A percentile compares a stretch with the other conserved stretches of the same genome.
Conservation (phyloP, 345 rosid genomes). For the Salix dunnii region DNA sequence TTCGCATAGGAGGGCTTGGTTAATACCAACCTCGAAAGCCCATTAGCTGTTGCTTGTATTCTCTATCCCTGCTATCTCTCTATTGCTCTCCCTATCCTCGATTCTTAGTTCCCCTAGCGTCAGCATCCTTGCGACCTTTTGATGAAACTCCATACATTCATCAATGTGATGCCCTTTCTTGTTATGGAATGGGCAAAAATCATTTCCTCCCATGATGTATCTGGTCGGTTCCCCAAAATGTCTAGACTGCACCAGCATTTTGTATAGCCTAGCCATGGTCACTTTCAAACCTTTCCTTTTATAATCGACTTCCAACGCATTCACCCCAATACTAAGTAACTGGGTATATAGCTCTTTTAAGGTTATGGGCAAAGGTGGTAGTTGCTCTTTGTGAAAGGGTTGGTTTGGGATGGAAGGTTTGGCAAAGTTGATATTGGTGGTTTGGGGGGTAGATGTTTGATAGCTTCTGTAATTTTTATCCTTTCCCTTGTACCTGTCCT, state of each 20-base stretch:
- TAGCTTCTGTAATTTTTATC: too few relatives aligned
- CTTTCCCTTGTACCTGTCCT: background rate
- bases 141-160: too few relatives aligned
- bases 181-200: background rate
- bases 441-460: background rate
- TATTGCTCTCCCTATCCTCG: rapidly evolving
- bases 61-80: too few relatives aligned
- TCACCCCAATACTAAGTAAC: background rate
- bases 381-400: background rate
- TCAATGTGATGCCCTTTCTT: background rate
- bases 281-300: rapidly evolving
- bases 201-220: rapidly evolving
- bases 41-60: background rate
- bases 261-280: background rate
- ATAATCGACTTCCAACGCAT: rapidly evolving
- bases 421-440: too few relatives aligned
- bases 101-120: background rate
- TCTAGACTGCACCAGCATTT: background rate
- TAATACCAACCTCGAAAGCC: background rate
- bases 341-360: too few relatives aligned
- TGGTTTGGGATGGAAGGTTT: background rate
- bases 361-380: background rate
- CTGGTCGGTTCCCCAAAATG: rapidly evolving
- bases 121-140: background rate
- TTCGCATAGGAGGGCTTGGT: rapidly evolving